Base-by-base conservation (phyloP, 179 eudicot genomes). In the Vitellaria paradoxa region DNA sequence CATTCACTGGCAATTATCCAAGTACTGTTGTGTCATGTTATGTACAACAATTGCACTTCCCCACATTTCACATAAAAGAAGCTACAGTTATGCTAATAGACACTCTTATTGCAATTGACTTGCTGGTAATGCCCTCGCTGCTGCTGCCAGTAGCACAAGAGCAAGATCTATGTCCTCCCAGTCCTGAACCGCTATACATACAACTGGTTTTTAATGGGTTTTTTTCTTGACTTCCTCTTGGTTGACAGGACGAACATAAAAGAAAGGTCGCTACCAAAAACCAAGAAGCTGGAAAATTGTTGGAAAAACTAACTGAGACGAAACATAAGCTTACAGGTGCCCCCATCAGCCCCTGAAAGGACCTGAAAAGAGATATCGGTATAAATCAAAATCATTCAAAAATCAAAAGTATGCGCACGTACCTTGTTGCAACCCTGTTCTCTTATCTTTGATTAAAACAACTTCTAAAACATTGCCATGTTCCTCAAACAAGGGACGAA, bases 381-480 rank as follows among this genome's bases (percentile, higher is more conserved):
- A 80, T 21, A 72, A 75, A 86, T 75, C 15, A 75, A 74, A 87
- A 79, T 63, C 56, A 65, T 69, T 20, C 65, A 23, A 77, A 76
- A 49, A 61, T 47, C 73, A 71, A 71, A 24, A 72, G 59, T 30
- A 72, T 45, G 56, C 23, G 70, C 65, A 83, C 91, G 83, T 92
- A 96, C 99, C 99, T 93, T 93, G 98, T 64, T 93, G 99, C 76
- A 83, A 90, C 40, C 99, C 98, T 6, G 99, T 90, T 82, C 92
- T 89, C 87, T 89, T 93, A 77, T 96, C 99, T 84, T 87, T 96
- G 78, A 96, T 96, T 73, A 96, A 79, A 84, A 96, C 97, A 86
- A 96, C 97, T 87, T 96, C 99, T 75, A 96, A 59, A 73, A 96
- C 99, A 59, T 82, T 86, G 74, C 99, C 99, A 79, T 93, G 97